A percentile compares a stretch with the other conserved stretches of the same genome.
These are phyloP conservation scores for Solanum neorickii DNA, from an alignment of 257 asterid genomes.

Conservation along the genomic window DNA sequence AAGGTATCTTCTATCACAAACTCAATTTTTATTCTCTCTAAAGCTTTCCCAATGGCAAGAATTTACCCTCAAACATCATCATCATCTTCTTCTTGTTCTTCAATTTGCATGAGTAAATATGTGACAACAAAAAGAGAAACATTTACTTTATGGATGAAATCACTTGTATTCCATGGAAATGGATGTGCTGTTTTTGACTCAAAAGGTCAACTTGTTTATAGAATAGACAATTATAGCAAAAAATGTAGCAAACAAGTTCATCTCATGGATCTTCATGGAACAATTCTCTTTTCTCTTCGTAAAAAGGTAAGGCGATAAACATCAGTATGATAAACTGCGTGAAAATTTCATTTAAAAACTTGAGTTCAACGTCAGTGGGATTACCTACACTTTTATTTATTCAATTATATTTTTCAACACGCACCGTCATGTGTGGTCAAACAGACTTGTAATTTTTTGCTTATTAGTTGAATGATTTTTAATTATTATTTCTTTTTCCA, in stretches of 20 bases:
- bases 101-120: neutral
- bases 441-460: neutral
- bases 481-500: neutral
- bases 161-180: slow-evolving; percentile 47
- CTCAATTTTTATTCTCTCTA: neutral
- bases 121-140: slow-evolving; percentile 26
- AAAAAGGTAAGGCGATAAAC: slow-evolving; percentile 28
- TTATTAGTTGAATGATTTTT: neutral
- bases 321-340: neutral
- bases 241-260: slow-evolving; percentile 29
- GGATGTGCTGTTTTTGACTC: slow-evolving; percentile 55
- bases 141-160: slow-evolving; percentile 66
- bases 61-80: slow-evolving; percentile 29
- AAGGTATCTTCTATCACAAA: neutral
- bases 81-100: neutral
- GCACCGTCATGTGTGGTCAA: neutral
- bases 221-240: slow-evolving; percentile 49
- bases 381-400: neutral
- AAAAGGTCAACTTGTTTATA: slow-evolving; percentile 31
- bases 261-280: slow-evolving; percentile 48
- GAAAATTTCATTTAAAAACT: neutral
- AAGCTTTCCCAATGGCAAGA: slow-evolving; percentile 37
- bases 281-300: slow-evolving; percentile 34
- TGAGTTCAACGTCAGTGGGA: neutral
- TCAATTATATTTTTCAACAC: neutral